These are phyloP conservation scores for Durotheca rogersii DNA, from an alignment of 495 filamentous ascomycete genomes.

Conservation along the genomic window DNA sequence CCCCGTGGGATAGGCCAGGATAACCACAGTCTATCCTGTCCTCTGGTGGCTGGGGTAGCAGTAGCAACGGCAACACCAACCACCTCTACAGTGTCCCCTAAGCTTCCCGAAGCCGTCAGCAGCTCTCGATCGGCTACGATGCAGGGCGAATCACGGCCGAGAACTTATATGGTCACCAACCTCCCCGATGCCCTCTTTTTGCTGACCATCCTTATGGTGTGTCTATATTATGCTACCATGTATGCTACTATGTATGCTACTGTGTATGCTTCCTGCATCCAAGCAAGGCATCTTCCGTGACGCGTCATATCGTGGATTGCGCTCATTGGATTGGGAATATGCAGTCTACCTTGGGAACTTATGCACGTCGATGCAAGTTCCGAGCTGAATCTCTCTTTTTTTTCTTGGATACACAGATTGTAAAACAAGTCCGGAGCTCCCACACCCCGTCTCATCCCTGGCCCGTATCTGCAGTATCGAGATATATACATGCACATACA, in stretches of 20 bases:
- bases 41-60: constrained; percentile 19
- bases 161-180: constrained; percentile 18
- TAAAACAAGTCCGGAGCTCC: constrained; percentile 14
- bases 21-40: constrained; percentile 6
- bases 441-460: constrained; percentile 12
- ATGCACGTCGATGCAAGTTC: constrained; percentile 31
- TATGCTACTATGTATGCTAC: too few species aligned
- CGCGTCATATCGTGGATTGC: constrained; percentile 33
- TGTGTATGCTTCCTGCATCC: constrained; percentile 23
- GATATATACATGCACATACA: too few species aligned
- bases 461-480: neutral
- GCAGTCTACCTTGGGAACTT: constrained; percentile 23
- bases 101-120: too few species aligned
- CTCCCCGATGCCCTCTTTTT: too few species aligned
- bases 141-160: constrained; percentile 18
- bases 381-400: constrained; percentile 31
- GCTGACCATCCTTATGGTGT: too few species aligned
- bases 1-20: too few species aligned
- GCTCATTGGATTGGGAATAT: constrained; percentile 30
- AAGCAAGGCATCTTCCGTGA: constrained; percentile 32
- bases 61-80: constrained; percentile 18
- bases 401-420: constrained; percentile 9
- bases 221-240: too few species aligned
- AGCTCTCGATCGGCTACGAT: constrained; percentile 11
- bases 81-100: too few species aligned